These are phyloP conservation scores for Nakataea oryzae DNA, from an alignment of 2,329 filamentous ascomycete genomes.

Conservation along the genomic window DNA sequence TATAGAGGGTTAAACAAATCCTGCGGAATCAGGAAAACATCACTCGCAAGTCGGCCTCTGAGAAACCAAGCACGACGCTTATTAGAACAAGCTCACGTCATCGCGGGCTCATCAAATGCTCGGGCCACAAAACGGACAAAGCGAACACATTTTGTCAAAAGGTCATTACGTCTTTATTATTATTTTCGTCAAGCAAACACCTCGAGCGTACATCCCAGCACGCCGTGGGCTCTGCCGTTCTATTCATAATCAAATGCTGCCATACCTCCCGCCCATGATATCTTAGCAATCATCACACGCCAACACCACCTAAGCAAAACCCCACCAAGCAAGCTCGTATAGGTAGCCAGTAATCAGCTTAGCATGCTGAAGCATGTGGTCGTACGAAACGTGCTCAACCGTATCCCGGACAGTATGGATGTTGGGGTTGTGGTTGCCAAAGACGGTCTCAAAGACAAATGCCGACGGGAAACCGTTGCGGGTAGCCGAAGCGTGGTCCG, in stretches of 20 bases:
- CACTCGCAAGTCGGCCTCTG: too few species aligned
- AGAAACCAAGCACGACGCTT: too few species aligned
- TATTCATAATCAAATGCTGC: neutral
- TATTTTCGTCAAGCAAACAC: neutral
- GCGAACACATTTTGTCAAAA: neutral
- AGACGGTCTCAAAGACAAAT: slow-evolving; percentile 52
- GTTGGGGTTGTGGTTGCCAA: slow-evolving; percentile 52
- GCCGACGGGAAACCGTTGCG: slow-evolving; percentile 57
- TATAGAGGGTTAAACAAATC: too few species aligned
- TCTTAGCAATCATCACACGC: neutral
- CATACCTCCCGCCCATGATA: neutral
- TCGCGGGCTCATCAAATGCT: too few species aligned
- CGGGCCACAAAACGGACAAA: neutral
- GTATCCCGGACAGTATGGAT: slow-evolving; percentile 67
- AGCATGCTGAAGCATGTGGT: slow-evolving; percentile 56
- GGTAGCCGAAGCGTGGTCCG: slow-evolving; percentile 56
- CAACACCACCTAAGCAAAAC: slow-evolving; percentile 16
- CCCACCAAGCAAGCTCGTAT: slow-evolving; percentile 32
- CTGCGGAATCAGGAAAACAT: too few species aligned
- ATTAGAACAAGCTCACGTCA: too few species aligned
- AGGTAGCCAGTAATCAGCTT: slow-evolving; percentile 34
- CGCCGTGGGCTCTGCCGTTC: neutral
- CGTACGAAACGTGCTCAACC: slow-evolving; percentile 57
- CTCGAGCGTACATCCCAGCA: neutral
- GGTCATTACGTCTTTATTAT: neutral